Percentiles rank a stretch among this genome's conserved stretches.
These are phyloP conservation scores for Mikania micrantha DNA, from an alignment of 129 eudicot species.

Conservation along the genomic window DNA sequence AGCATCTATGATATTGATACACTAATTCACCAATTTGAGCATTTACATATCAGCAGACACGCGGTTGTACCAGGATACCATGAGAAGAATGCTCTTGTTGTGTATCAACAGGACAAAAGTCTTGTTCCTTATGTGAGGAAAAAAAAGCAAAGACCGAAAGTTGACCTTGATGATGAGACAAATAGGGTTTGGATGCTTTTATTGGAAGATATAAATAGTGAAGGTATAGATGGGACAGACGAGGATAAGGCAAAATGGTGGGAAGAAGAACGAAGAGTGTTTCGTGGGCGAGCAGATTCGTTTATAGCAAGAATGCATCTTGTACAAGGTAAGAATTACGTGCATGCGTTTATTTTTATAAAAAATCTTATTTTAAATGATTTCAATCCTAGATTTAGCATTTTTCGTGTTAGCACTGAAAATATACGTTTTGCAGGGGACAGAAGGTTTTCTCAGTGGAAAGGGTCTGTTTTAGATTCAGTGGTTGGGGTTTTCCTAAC, in stretches of 20 bases:
- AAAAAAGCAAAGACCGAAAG: conserved; percentile 69
- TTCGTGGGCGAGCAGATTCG: conserved; percentile 78
- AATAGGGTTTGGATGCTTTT: conserved; percentile 87
- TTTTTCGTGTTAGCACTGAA: neutral
- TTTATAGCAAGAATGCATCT: conserved; percentile 98
- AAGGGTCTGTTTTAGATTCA: conserved; percentile 94
- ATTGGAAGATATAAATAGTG: conserved; percentile 74
- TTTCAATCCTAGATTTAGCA: neutral
- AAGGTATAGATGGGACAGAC: conserved; percentile 88
- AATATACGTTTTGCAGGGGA: conserved; percentile 56
- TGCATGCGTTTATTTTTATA: no score
- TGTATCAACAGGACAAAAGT: conserved; percentile 48
- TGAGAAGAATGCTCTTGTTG: conserved; percentile 68
- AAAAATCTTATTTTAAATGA: neutral
- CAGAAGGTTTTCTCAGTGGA: conserved; percentile 91
- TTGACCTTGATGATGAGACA: conserved; percentile 98
- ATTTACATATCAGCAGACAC: conserved; percentile 38
- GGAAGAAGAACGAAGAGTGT: conserved; percentile 89
- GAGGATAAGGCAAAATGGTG: conserved; percentile 91
- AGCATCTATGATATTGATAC: conserved; percentile 24
- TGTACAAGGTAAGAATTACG: conserved; percentile 62
- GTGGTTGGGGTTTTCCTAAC: conserved; percentile 97
- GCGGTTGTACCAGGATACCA: conserved; percentile 32
- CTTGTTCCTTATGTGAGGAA: conserved; percentile 63
- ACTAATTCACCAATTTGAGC: conserved; percentile 35